Evolutionary conservation across 2,329 filamentous ascomycete genomes (phyloP), one percentile per base, ranked within the genome.

Genomic region (Ceratocystis cubensis): DNA sequence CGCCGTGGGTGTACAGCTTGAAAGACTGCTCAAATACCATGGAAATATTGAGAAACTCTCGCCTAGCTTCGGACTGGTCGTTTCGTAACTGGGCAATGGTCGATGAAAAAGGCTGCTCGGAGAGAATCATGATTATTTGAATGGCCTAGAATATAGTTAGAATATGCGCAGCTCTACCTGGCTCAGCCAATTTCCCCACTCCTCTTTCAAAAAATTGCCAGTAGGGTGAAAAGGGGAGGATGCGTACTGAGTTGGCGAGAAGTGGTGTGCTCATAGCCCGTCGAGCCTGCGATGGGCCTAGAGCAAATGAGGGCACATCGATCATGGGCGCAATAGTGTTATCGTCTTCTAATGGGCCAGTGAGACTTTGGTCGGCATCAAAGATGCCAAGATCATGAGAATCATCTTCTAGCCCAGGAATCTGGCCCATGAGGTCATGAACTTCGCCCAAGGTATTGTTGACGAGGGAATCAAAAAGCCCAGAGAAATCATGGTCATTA

Each of bases 371-470:
- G 2, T 74, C 69, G 50, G 70, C 66, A 6, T 70, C 66, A 56
- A 70, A 66, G 33, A 68, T 65, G 30, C 68, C 67, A 50, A 71
- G 71, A 66, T 75, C 73, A 63, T 71, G 71, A 53, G 70, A 25
- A 30, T 66, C 61, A 30, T 66, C 59, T 17, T 69, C 50, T 17
- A 71, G 61, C 33, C 69, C 70, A 68, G 69, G 33, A 70, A 76
- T 75, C 44, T 74, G 73, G 45, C 70, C 72, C 30, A 76, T 74
- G 57, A 77, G 71, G 62, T 77, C 74, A 68, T 71, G 73, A 3
- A 77, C 75, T 68, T 76, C 76, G 65, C 74, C 75, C 28, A 78
- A 71, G 62, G 76, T 76, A 72, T 76, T 77, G 68, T 76, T 75
- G 6, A 78, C 75, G 7, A 78, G 72, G 8, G 63, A 59, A 28